A percentile compares a stretch with the other conserved stretches of the same genome.
These are phyloP conservation scores for Scutellaria baicalensis DNA, from an alignment of 257 asterid genomes.

Conservation along the genomic window DNA sequence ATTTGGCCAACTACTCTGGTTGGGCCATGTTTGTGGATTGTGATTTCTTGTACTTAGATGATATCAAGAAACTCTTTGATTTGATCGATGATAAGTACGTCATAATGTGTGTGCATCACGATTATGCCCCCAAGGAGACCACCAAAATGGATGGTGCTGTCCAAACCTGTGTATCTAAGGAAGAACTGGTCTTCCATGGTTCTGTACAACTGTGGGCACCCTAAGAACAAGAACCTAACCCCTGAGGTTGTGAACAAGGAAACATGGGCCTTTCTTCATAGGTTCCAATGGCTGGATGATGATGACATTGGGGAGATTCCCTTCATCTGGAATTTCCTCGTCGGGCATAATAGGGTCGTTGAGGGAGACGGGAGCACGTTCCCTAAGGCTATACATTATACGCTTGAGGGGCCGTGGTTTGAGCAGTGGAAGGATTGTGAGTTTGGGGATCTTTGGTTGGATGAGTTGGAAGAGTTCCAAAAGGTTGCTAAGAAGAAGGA, in stretches of 20 bases:
- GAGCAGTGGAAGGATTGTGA: constrained; percentile 90
- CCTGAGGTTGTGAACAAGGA: constrained; percentile 78
- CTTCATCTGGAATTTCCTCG: constrained; percentile 79
- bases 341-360: constrained; percentile 67
- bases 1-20: constrained; percentile 51
- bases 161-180: constrained; percentile 71
- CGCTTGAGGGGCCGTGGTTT: constrained; percentile 93
- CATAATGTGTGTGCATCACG: constrained; percentile 82
- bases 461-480: constrained; percentile 60
- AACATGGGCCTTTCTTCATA: constrained; percentile 71
- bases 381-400: constrained; percentile 78
- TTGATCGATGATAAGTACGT: constrained; percentile 65
- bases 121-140: constrained; percentile 78
- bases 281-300: constrained; percentile 81
- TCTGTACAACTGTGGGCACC: constrained; percentile 71
- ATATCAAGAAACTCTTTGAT: constrained; percentile 52
- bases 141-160: constrained; percentile 92
- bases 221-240: constrained; percentile 48
- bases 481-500: constrained; percentile 4
- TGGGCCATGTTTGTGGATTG: constrained; percentile 96
- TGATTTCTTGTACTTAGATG: constrained; percentile 69
- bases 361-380: constrained; percentile 48
- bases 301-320: constrained; percentile 80
- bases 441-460: constrained; percentile 79
- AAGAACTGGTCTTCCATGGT: constrained; percentile 99